Percentiles rank a stretch among this genome's conserved stretches.
These are phyloP conservation scores for Ramaria sp. DNA, from an alignment of 768 basidiomycete species.

Conservation along the genomic window DNA sequence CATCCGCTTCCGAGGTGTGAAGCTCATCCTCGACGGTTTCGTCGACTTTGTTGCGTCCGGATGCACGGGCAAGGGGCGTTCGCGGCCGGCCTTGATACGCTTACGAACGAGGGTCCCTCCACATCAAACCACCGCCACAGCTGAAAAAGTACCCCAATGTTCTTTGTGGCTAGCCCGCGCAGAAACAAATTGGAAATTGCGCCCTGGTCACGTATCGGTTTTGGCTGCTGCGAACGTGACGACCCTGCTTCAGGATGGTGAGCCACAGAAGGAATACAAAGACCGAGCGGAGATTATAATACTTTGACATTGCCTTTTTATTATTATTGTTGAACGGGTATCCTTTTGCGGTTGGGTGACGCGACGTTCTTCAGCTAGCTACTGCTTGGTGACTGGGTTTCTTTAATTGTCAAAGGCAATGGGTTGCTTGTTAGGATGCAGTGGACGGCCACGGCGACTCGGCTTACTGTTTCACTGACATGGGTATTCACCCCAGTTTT, in stretches of 20 bases:
- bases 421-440: background rate
- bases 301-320: too few species aligned
- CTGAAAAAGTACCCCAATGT: constrained; percentile 38
- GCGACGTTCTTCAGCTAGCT: background rate
- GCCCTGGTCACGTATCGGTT: constrained; percentile 25
- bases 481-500: too few species aligned
- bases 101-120: constrained; percentile 20
- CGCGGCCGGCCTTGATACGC: too few species aligned
- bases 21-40: constrained; percentile 40
- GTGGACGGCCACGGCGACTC: background rate
- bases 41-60: constrained; percentile 29
- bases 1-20: constrained; percentile 33
- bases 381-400: background rate
- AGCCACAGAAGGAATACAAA: background rate
- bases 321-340: background rate
- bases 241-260: background rate
- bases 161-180: constrained; percentile 53
- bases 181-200: constrained; percentile 47
- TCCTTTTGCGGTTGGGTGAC: background rate
- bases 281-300: background rate
- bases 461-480: too few species aligned
- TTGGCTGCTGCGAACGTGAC: constrained; percentile 13
- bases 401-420: background rate
- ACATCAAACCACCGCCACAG: constrained; percentile 50
- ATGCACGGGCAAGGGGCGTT: constrained; percentile 28